Conservation (phyloP, 2,329 filamentous ascomycete genomes). For the Colletotrichum viniferum region DNA sequence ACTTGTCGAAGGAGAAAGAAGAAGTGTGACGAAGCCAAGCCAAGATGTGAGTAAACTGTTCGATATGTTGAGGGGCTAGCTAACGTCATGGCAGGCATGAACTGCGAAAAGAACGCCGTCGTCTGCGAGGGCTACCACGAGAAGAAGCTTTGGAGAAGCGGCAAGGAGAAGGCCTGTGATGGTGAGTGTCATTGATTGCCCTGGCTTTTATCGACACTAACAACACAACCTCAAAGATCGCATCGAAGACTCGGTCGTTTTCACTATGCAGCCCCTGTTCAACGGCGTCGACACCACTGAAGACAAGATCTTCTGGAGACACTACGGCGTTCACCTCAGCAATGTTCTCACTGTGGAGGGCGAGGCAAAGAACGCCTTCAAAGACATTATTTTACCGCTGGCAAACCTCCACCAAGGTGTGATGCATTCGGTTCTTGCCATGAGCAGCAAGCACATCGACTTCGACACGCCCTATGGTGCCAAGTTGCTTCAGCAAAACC, state of each 20-base stretch:
- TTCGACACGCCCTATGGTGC: conserved; percentile 60
- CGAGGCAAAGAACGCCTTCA: conserved; percentile 83
- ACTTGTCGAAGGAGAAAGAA: conserved; percentile 73
- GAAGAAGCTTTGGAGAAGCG: conserved; percentile 86
- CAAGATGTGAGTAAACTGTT: conserved; percentile 57
- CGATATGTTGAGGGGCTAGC: neutral
- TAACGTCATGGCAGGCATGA: conserved; percentile 63
- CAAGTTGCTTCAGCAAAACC: conserved; percentile 55
- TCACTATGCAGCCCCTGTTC: conserved; percentile 71
- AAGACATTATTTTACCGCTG: conserved; percentile 81
- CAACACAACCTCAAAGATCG: neutral
- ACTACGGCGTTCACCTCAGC: conserved; percentile 82
- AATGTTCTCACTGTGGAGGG: conserved; percentile 82
- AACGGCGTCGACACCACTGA: conserved; percentile 80
- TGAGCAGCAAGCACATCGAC: conserved; percentile 80
- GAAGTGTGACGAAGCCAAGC: conserved; percentile 74
- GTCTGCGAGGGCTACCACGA: conserved; percentile 90
- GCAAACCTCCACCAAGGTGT: conserved; percentile 79
- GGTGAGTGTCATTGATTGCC: conserved; percentile 43
- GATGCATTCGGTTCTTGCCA: conserved; percentile 88
- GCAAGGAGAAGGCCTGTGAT: conserved; percentile 76
- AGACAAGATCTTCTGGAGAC: conserved; percentile 80
- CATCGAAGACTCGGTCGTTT: conserved; percentile 31
- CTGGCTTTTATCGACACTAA: neutral
- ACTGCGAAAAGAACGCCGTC: conserved; percentile 92